Conservation (phyloP, 768 basidiomycete genomes). For the Podaxis sp. region DNA sequence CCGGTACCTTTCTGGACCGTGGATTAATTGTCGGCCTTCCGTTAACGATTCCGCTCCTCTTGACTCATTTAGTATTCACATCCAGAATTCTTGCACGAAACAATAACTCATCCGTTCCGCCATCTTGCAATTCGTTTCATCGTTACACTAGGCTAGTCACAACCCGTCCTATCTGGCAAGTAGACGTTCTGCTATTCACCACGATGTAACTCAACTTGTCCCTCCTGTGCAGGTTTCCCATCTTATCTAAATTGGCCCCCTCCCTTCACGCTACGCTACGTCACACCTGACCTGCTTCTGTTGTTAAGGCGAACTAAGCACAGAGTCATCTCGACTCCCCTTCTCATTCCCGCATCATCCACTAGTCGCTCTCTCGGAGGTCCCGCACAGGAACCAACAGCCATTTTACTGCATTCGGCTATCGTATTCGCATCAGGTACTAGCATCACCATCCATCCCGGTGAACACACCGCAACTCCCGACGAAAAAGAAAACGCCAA, state of each 20-base stretch:
- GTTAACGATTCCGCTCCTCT: background rate
- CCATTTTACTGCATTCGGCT: background rate
- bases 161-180: background rate
- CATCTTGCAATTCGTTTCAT: background rate
- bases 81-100: background rate
- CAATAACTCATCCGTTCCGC: background rate
- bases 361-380: background rate
- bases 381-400: background rate
- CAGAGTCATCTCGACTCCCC: background rate
- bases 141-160: background rate
- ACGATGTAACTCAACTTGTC: background rate
- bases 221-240: background rate
- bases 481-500: background rate
- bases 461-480: background rate
- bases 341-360: background rate
- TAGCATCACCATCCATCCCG: background rate
- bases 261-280: background rate
- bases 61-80: background rate
- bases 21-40: background rate
- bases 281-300: slow-evolving; percentile 3
- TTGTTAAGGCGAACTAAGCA: background rate
- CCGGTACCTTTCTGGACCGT: background rate
- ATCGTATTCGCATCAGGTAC: background rate
- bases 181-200: background rate
- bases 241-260: background rate